Evolutionary conservation across 2,329 filamentous ascomycete species (phyloP), one percentile per base, ranked within the genome.

Genomic region (Colletotrichum gloeosporioides): DNA sequence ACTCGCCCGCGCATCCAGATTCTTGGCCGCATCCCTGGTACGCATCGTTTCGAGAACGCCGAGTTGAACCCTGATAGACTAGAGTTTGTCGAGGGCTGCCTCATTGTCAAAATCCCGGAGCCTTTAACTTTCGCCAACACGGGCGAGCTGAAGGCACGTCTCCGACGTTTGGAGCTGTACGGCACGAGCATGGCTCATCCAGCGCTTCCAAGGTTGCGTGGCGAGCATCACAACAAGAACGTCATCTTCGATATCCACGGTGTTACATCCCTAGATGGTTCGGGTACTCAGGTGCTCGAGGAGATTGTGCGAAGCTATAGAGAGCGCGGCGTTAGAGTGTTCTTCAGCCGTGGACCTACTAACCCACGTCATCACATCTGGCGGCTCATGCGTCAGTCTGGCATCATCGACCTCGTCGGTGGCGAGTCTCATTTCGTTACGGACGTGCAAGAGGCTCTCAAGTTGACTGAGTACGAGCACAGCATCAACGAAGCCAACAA

Each of bases 101-200:
- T 99, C 12, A 98, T 99, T 76, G 95, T 99, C 81, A 99, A 99
- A 88, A 99, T 99, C 71, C 96, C 97, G 0, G 97, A 99, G 82
- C 97, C 97, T 0, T 88, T 99, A 67, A 99, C 96, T 0, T 99
- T 99, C 83, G 96, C 96, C 82, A 99, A 99, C 83, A 99, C 97
- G 0, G 97, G 96, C 63, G 95, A 97, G 79, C 88, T 99, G 61
- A 98, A 98, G 84, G 94, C 93, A 69, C 91, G 97, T 6, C 89
- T 99, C 13, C 90, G 94, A 8, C 89, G 97, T 8, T 89, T 99
- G 2, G 97, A 99, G 84, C 90, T 96, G 27, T 98, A 99, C 81
- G 97, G 97, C n/a, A 96, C 95, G 0, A 93, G 89, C 62, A 89
- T 91, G 69, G 95, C 95, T 0, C 97, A 99, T 80, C 97, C 97